Evolutionary conservation across 768 basidiomycete species (phyloP).

Genomic region (Boletus rubroflammeus): DNA sequence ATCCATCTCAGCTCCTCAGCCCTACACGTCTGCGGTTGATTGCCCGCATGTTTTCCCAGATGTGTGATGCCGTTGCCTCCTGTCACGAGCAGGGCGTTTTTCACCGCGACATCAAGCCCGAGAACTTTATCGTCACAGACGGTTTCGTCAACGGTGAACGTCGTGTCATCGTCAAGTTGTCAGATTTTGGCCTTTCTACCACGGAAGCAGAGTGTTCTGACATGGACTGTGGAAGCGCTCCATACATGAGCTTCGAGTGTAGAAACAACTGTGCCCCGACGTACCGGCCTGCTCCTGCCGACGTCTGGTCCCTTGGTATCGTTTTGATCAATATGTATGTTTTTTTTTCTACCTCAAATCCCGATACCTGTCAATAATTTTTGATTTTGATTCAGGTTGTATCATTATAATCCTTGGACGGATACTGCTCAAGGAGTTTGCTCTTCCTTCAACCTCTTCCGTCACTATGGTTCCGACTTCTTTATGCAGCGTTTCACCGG

Average conservation of each 20-base stretch:
- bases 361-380: neutral
- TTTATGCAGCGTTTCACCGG: slow-evolving; percentile 89
- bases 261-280: slow-evolving; percentile 95
- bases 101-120: slow-evolving; percentile 98
- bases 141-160: slow-evolving; percentile 68
- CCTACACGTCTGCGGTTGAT: slow-evolving; percentile 87
- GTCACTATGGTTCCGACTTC: slow-evolving; percentile 75
- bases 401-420: slow-evolving; percentile 98
- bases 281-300: slow-evolving; percentile 91
- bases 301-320: slow-evolving; percentile 98
- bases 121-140: slow-evolving; percentile 96
- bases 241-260: slow-evolving; percentile 99
- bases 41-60: slow-evolving; percentile 96
- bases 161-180: slow-evolving; percentile 92
- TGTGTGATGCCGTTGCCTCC: slow-evolving; percentile 96
- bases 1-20: slow-evolving; percentile 78
- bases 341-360: neutral
- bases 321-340: slow-evolving; percentile 96
- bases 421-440: slow-evolving; percentile 83
- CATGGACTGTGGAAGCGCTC: slow-evolving; percentile 98
- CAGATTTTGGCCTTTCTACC: slow-evolving; percentile 95
- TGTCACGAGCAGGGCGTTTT: slow-evolving; percentile 90
- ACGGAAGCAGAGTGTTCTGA: slow-evolving; percentile 85
- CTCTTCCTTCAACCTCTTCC: slow-evolving; percentile 78
- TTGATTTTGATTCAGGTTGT: slow-evolving; percentile 56